Evolutionary conservation across 1,139 yeast genomes (phyloP).

Genomic region (Spathaspora sp.): DNA sequence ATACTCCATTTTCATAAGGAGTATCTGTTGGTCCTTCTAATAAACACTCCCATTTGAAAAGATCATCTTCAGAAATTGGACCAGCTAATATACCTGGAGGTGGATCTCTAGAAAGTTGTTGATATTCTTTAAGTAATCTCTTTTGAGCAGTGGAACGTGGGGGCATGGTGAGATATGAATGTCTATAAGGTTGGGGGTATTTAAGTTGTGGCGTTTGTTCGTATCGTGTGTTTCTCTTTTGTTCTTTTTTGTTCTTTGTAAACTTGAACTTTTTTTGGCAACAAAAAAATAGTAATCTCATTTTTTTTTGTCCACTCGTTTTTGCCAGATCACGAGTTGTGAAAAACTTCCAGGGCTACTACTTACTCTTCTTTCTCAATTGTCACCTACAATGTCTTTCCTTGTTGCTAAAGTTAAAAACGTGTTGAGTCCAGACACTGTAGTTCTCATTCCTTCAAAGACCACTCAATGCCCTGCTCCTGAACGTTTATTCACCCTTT

Average conservation of each 20-base stretch:
- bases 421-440: slow-evolving; percentile 74
- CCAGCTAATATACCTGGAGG: slow-evolving; percentile 97
- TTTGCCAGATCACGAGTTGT: slow-evolving; percentile 3
- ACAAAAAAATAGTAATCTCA: neutral
- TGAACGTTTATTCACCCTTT: slow-evolving; percentile 64
- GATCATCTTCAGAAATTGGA: slow-evolving; percentile 76
- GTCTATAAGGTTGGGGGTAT: neutral
- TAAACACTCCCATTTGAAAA: slow-evolving; percentile 88
- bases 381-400: slow-evolving; percentile 9
- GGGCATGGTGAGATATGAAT: slow-evolving; percentile 16
- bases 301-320: neutral
- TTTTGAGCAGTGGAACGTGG: slow-evolving; percentile 75
- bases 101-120: slow-evolving; percentile 79
- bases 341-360: neutral
- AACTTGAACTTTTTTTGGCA: neutral
- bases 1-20: slow-evolving; percentile 90
- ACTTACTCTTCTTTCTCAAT: neutral
- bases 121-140: slow-evolving; percentile 83
- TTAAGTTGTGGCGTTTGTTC: neutral
- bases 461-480: slow-evolving; percentile 45
- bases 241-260: neutral
- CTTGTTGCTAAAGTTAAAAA: slow-evolving; percentile 61
- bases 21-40: slow-evolving; percentile 93
- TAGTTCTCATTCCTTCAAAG: slow-evolving; percentile 60
- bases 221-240: neutral